Base-by-base conservation (phyloP, 352 stramenopile genomes). In the Globisporangium echinulatum region DNA sequence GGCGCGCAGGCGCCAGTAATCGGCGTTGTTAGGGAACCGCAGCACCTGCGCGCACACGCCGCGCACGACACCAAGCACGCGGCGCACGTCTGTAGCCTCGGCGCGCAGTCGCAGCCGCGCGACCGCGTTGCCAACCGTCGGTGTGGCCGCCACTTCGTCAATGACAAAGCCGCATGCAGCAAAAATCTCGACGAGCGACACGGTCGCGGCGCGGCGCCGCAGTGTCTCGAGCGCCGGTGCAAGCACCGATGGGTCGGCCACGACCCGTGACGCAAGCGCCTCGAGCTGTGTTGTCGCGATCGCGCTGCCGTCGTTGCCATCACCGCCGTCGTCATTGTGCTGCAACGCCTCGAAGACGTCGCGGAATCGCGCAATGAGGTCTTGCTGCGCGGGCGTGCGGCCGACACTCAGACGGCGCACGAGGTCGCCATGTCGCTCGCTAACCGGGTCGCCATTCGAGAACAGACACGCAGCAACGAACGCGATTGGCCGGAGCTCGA, bases 391-490 rank as follows among this genome's bases (percentile, higher is more conserved):
- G 44, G 73, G 67, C 0, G 79, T 91, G 54, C 81, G 59, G 15
- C 81, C 81, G 33, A 89, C 74, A 17, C 63, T 81, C 9, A 91
- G 62, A 4, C 77, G 73, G 1, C 79, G 68, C 0, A 88, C 70
- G 2, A 91, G 62, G 60, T 89, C 81, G 15, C 77, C 75, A 49
- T 88, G 79, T 0, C 71, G 69, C 7, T 69, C 61, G 51, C 75
- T 82, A 8, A 74, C 71, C 4, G 52, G 14, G 55, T 89, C 77
- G 11, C 78, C 79, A 51, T 87, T 87, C 0, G 79, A 82, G 50
- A 86, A 91, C 44, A 88, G 63, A 57, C 75, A 88, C 5, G 81
- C 79, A 0, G 81, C 81, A 6, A 89, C 65, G 48, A 87, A 88
- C 8, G 77, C 73, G 37, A 91, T 54, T 0, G 81, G 77, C 7